Evolutionary conservation across 2,329 filamentous ascomycete genomes (phyloP).

Genomic region (Claviceps arundinis): DNA sequence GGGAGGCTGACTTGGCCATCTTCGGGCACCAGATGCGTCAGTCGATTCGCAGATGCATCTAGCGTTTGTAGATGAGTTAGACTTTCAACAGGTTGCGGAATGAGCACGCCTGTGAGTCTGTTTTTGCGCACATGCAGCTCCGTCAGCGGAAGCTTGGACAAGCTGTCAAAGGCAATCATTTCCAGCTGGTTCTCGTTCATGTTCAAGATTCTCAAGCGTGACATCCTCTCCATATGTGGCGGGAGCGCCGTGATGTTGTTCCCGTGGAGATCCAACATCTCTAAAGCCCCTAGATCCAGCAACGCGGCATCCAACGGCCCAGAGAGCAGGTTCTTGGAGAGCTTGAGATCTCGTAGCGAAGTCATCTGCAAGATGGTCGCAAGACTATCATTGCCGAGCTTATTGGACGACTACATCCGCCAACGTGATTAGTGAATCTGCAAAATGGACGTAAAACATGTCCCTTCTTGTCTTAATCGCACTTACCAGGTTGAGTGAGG

Average conservation of each 20-base stretch:
- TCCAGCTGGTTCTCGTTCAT: conserved; percentile 67
- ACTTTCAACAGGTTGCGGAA: conserved; percentile 45
- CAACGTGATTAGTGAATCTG: conserved; percentile 9
- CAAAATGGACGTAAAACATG: neutral
- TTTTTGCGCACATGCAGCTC: conserved; percentile 71
- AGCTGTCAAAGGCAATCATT: conserved; percentile 53
- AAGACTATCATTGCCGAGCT: conserved; percentile 57
- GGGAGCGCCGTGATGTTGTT: conserved; percentile 69
- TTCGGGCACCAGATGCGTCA: conserved; percentile 39
- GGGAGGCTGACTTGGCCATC: conserved; percentile 47
- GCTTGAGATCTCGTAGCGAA: conserved; percentile 63
- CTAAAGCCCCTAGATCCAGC: conserved; percentile 51
- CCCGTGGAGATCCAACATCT: conserved; percentile 66
- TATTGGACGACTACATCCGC: conserved; percentile 56
- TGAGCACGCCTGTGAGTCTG: conserved; percentile 57
- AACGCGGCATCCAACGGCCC: conserved; percentile 55
- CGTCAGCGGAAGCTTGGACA: conserved; percentile 55
- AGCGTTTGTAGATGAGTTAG: conserved; percentile 58
- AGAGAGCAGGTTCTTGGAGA: conserved; percentile 64
- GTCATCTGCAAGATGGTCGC: conserved; percentile 61
- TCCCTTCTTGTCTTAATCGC: neutral
- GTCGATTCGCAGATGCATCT: conserved; percentile 64
- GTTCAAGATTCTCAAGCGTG: conserved; percentile 61
- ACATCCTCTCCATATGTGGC: conserved; percentile 50
- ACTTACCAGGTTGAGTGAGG: conserved; percentile 67